Evolutionary conservation across 805 yeast genomes (phyloP), one percentile per base, ranked within the genome.

Genomic region (Sporopachydermia lactativora): DNA sequence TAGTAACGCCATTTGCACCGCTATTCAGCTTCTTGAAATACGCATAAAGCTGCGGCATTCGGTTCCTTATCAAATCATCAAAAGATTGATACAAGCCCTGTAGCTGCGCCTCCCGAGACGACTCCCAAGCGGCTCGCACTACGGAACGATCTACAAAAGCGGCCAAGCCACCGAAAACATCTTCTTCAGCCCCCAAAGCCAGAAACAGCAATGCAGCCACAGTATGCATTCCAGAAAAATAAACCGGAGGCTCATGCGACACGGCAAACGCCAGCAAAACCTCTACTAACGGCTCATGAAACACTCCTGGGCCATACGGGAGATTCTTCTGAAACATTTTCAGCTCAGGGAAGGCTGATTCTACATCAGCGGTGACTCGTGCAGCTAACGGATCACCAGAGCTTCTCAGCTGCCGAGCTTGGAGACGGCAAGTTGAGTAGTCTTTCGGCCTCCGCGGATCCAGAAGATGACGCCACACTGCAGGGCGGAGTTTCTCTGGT

Each of bases 401-500:
- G 8, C n/a, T 18, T 6, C 8, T 17, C 18, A 36, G 6, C 6
- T 35, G 18, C 15, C 31, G 34, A 15, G 38, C 38, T 15, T 34
- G 38, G n/a, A 36, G 28, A 5, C 47, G 42, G 13, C 40, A 19
- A 6, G 34, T 18, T 16, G 48, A 42, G n/a, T 43, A 44, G n/a
- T 31, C 17, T 15, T 36, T 34, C 3, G 48, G 34, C 16, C 57
- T 44, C 17, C 47, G 47, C 42, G 60, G 61, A 2, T 67, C 69
- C 24, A 69, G 54, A 44, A 64, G 70, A 37, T 53, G 54, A 43
- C 55, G 51, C 86, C 86, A 80, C 2, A 77, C 60, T 6, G 54
- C 52, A 3, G 60, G 53, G 36, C 86, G 59, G 4, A 64, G 49
- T 15, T 51, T 50, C n/a, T 49, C 28, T 1, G 81, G 76, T 3